Conservation (phyloP, 352 stramenopile genomes). For the Thalassiosira ordinaria region DNA sequence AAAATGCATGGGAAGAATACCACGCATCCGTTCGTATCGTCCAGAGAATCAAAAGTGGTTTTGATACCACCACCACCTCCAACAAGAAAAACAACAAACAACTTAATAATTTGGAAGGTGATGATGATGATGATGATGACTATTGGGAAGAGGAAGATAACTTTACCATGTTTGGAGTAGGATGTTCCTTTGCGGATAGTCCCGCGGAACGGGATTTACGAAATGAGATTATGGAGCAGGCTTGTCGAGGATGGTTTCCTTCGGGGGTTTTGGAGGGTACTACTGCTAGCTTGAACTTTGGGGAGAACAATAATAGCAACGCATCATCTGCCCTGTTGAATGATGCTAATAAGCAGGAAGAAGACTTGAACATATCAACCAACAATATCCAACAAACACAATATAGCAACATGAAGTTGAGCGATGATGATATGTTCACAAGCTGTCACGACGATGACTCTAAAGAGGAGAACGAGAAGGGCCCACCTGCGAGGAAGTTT, state of each 20-base stretch:
- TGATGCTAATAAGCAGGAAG: background rate
- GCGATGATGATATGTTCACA: slow-evolving; percentile 43
- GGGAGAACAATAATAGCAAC: background rate
- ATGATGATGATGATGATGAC: too few relatives aligned
- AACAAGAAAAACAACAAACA: too few relatives aligned
- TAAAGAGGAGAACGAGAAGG: too few relatives aligned
- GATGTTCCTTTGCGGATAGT: slow-evolving; percentile 79
- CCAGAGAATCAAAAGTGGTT: slow-evolving; percentile 31
- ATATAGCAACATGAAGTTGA: slow-evolving; percentile 12
- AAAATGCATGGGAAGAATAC: slow-evolving; percentile 76
- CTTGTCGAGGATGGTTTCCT: slow-evolving; percentile 77
- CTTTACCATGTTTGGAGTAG: slow-evolving; percentile 84
- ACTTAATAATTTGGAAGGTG: too few relatives aligned
- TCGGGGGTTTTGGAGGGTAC: slow-evolving; percentile 36
- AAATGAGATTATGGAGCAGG: slow-evolving; percentile 80
- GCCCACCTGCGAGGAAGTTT: too few relatives aligned
- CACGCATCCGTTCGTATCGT: slow-evolving; percentile 46
- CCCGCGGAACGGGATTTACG: slow-evolving; percentile 61
- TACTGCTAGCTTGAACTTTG: background rate
- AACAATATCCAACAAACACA: background rate
- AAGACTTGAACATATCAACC: too few relatives aligned
- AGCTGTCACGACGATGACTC: too few relatives aligned
- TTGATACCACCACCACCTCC: too few relatives aligned
- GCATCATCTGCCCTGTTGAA: background rate
- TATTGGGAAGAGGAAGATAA: slow-evolving; percentile 37